Evolutionary conservation across 805 yeast genomes (phyloP).

Genomic region (Suhomyces prunicola): DNA sequence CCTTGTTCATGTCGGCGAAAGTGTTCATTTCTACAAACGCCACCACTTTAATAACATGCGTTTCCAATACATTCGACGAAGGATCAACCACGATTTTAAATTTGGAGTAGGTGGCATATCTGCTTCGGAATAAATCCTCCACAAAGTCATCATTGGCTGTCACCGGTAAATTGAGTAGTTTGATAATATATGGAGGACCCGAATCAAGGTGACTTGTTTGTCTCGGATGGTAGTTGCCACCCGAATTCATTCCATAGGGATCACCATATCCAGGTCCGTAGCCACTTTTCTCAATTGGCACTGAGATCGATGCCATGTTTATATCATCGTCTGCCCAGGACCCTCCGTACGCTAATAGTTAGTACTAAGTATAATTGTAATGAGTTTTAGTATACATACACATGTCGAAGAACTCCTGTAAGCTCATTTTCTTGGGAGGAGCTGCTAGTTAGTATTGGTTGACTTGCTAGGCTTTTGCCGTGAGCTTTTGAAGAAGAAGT

Average conservation of each 20-base stretch:
- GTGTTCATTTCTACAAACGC: slow-evolving; percentile 60
- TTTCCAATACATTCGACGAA: slow-evolving; percentile 32
- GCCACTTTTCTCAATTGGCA: slow-evolving; percentile 34
- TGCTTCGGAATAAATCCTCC: slow-evolving; percentile 58
- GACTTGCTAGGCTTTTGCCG: neutral
- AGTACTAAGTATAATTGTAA: slow-evolving; percentile 8
- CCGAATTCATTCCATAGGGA: neutral
- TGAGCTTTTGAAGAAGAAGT: neutral
- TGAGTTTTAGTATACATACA: slow-evolving; percentile 30
- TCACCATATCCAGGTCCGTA: neutral
- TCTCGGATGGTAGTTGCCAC: slow-evolving; percentile 4
- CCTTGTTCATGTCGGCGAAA: slow-evolving; percentile 52
- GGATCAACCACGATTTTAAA: slow-evolving; percentile 62
- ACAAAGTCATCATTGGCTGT: slow-evolving; percentile 50
- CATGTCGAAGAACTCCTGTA: slow-evolving; percentile 45
- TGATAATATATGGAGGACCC: slow-evolving; percentile 65
- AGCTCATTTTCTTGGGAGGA: slow-evolving; percentile 46
- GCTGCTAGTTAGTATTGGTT: slow-evolving; percentile 19
- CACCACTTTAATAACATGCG: slow-evolving; percentile 47
- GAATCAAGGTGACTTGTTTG: slow-evolving; percentile 9
- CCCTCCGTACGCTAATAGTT: slow-evolving; percentile 40
- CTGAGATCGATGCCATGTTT: slow-evolving; percentile 44
- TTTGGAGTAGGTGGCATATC: slow-evolving; percentile 56
- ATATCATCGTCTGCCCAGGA: slow-evolving; percentile 49
- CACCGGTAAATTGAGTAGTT: slow-evolving; percentile 58